phyloP scores from a whole-genome alignment of 495 filamentous ascomycete genomes.

The Aspergillus cavernicola region DNA sequence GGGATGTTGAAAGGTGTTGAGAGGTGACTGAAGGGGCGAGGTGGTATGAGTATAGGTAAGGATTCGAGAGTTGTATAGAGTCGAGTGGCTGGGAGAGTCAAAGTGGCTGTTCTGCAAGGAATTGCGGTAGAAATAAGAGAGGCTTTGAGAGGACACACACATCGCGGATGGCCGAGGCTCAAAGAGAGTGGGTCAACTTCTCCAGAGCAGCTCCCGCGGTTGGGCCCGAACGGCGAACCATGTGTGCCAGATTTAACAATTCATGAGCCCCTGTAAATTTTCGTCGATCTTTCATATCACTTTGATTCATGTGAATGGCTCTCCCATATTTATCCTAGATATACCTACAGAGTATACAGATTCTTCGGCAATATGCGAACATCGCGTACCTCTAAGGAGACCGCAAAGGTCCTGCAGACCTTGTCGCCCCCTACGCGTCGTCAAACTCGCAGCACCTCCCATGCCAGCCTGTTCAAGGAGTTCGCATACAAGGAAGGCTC shows the following conservation, averaged over 20 bases:
- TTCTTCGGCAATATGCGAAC: constrained; percentile 63
- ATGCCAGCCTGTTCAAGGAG: constrained; percentile 24
- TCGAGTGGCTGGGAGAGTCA: constrained; percentile 8
- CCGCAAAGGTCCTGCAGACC: constrained; percentile 48
- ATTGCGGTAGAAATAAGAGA: constrained; percentile 1
- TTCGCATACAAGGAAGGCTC: constrained; percentile 28
- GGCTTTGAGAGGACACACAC: background rate
- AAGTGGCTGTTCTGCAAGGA: constrained; percentile 2
- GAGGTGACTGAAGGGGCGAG: background rate
- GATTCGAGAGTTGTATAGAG: background rate
- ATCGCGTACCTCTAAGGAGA: constrained; percentile 56
- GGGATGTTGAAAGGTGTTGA: background rate
- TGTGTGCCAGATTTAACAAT: constrained; percentile 8
- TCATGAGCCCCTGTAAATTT: constrained; percentile 12
- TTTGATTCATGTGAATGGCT: constrained; percentile 25
- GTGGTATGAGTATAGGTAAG: background rate
- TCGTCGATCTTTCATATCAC: constrained; percentile 14
- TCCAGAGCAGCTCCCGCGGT: constrained; percentile 14
- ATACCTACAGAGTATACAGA: background rate
- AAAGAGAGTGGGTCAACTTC: constrained; percentile 13
- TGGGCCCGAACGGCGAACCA: constrained; percentile 9
- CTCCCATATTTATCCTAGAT: background rate
- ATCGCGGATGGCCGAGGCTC: constrained; percentile 15
- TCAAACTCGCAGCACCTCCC: constrained; percentile 36
- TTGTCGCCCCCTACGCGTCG: constrained; percentile 40